These are phyloP conservation scores for Cryptococcus sp. DNA, from an alignment of 1,284 basidiomycete genomes.

Conservation along the genomic window DNA sequence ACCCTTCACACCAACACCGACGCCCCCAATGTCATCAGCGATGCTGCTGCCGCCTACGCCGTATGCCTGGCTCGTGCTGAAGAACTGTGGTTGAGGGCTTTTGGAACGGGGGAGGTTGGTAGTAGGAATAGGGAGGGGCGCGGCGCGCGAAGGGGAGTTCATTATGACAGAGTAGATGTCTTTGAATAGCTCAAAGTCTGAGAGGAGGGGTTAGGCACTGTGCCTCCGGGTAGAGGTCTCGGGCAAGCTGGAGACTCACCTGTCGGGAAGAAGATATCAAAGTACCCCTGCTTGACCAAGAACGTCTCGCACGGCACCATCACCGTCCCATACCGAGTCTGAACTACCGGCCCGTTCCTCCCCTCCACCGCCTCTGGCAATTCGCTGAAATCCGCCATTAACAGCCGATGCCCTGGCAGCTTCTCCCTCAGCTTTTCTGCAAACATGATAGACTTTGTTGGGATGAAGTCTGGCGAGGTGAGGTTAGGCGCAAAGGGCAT, in stretches of 20 bases:
- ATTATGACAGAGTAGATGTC: conserved; percentile 85
- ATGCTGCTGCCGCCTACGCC: neutral
- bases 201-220: neutral
- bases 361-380: conserved; percentile 85
- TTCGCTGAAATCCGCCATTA: conserved; percentile 87
- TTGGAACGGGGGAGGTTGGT: conserved; percentile 6
- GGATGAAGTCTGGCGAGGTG: conserved; percentile 83
- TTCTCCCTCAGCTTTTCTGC: conserved; percentile 74
- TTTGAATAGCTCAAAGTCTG: conserved; percentile 72
- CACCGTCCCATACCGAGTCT: conserved; percentile 78
- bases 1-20: conserved; percentile 23
- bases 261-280: conserved; percentile 99
- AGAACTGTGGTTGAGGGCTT: no score
- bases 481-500: conserved; percentile 91
- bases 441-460: conserved; percentile 84
- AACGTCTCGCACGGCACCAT: conserved; percentile 89
- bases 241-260: conserved; percentile 29
- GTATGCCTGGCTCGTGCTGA: no score
- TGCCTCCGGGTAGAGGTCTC: neutral
- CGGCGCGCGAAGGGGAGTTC: conserved; percentile 36
- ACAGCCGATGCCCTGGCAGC: conserved; percentile 86
- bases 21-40: no score
- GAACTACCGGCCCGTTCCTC: conserved; percentile 88
- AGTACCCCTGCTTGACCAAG: conserved; percentile 90
- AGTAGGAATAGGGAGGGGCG: conserved; percentile 30